Evolutionary conservation across 2,329 filamentous ascomycete species (phyloP).

Genomic region (Talaromyces sp.): DNA sequence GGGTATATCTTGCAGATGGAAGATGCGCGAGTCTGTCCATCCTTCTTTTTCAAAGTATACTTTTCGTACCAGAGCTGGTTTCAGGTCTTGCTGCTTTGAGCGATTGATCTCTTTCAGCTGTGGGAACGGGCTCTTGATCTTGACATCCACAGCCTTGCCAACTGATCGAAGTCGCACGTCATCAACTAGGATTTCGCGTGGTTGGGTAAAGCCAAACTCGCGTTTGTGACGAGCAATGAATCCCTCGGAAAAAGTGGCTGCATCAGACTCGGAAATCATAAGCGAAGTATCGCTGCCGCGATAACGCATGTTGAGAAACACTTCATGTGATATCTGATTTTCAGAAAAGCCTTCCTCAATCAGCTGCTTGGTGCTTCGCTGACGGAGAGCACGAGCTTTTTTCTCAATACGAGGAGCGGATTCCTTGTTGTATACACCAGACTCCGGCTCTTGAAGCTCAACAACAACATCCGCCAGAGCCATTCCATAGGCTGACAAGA

Average conservation of each 20-base stretch:
- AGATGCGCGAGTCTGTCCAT: slow-evolving; percentile 29
- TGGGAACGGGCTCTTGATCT: slow-evolving; percentile 20
- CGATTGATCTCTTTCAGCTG: slow-evolving; percentile 23
- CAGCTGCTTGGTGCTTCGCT: slow-evolving; percentile 31
- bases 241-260: slow-evolving; percentile 36
- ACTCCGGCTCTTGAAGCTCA: slow-evolving; percentile 37
- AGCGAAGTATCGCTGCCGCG: slow-evolving; percentile 46
- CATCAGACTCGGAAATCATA: slow-evolving; percentile 37
- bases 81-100: slow-evolving; percentile 2
- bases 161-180: slow-evolving; percentile 36
- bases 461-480: slow-evolving; percentile 41
- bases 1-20: slow-evolving; percentile 26
- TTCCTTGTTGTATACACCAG: slow-evolving; percentile 22
- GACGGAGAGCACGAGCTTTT: slow-evolving; percentile 31
- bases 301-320: slow-evolving; percentile 45
- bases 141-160: slow-evolving; percentile 19
- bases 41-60: slow-evolving; percentile 30
- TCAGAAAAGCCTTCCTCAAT: slow-evolving; percentile 37
- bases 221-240: slow-evolving; percentile 40
- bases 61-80: slow-evolving; percentile 23
- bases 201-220: slow-evolving; percentile 43
- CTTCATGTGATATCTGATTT: slow-evolving; percentile 32
- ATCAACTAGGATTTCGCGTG: slow-evolving; percentile 41
- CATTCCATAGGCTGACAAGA: slow-evolving; percentile 48
- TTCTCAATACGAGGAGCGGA: slow-evolving; percentile 21